phyloP scores from a whole-genome alignment of 352 stramenopile genomes.

The Globisporangium canariense region DNA sequence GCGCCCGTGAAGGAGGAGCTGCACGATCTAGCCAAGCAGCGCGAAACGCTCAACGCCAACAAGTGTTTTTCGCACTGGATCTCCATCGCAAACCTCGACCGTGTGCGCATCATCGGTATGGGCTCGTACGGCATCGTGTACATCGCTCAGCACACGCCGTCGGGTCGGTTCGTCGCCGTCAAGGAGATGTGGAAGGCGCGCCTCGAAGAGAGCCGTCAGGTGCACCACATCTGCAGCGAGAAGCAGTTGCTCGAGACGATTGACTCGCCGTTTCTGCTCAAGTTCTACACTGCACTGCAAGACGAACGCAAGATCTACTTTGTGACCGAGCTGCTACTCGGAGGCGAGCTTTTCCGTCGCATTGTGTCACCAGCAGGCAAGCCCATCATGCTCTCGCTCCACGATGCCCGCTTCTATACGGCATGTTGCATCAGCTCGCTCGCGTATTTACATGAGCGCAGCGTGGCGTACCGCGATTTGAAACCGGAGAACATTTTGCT shows the following conservation, averaged over 20 bases:
- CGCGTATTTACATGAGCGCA: slow-evolving; percentile 81
- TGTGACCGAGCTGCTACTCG: slow-evolving; percentile 91
- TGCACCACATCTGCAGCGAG: slow-evolving; percentile 88
- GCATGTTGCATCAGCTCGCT: slow-evolving; percentile 85
- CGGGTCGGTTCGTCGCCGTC: slow-evolving; percentile 43
- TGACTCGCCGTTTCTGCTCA: slow-evolving; percentile 91
- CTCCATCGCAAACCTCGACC: slow-evolving; percentile 51
- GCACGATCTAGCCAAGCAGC: slow-evolving; percentile 27
- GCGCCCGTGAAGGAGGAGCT: slow-evolving; percentile 32
- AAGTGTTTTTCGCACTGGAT: slow-evolving; percentile 50
- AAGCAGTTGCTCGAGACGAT: slow-evolving; percentile 77
- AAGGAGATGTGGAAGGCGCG: slow-evolving; percentile 74
- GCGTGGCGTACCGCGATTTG: slow-evolving; percentile 86
- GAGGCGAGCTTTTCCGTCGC: slow-evolving; percentile 93
- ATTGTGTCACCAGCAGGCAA: slow-evolving; percentile 52
- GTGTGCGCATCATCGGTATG: slow-evolving; percentile 55
- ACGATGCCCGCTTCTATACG: slow-evolving; percentile 83
- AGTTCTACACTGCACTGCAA: slow-evolving; percentile 89
- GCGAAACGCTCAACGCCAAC: slow-evolving; percentile 30
- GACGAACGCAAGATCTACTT: slow-evolving; percentile 89
- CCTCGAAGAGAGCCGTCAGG: slow-evolving; percentile 79
- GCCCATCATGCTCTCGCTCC: slow-evolving; percentile 78
- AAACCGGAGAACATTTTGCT: slow-evolving; percentile 87
- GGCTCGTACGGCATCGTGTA: slow-evolving; percentile 52
- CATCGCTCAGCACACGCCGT: slow-evolving; percentile 37